Evolutionary conservation across 1,284 basidiomycete species (phyloP).

Genomic region (Naganishia albida): DNA sequence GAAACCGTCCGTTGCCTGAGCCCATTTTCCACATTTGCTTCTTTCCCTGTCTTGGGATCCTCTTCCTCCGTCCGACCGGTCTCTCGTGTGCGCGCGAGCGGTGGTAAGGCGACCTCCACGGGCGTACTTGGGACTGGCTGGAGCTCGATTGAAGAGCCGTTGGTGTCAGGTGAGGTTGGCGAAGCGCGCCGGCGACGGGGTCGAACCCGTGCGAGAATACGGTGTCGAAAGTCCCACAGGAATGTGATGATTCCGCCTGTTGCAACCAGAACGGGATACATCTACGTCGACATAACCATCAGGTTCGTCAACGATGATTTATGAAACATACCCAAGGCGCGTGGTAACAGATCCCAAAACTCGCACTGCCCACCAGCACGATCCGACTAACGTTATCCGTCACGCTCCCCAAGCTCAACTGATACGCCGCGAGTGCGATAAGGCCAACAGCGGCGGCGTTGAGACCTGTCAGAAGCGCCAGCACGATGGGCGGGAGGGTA

Average conservation of each 20-base stretch:
- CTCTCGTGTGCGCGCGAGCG: slow-evolving; percentile 8
- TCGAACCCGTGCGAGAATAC: background rate
- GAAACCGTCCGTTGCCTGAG: slow-evolving; percentile 8
- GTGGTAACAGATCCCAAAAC: slow-evolving; percentile 61
- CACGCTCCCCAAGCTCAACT: slow-evolving; percentile 58
- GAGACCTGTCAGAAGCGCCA: slow-evolving; percentile 61
- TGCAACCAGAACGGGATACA: slow-evolving; percentile 53
- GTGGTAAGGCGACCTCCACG: slow-evolving; percentile 5
- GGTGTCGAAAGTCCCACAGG: slow-evolving; percentile 45
- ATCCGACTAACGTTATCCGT: slow-evolving; percentile 60
- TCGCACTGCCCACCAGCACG: slow-evolving; percentile 56
- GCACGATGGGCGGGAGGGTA: slow-evolving; percentile 58
- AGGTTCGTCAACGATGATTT: background rate
- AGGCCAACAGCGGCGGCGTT: slow-evolving; percentile 64
- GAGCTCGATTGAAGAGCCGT: background rate
- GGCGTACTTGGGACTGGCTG: background rate
- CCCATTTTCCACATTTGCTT: background rate
- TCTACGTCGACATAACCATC: too few relatives aligned
- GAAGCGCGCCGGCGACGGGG: slow-evolving; percentile 6
- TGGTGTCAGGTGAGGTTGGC: background rate
- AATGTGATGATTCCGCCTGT: slow-evolving; percentile 48
- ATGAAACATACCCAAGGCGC: slow-evolving; percentile 49
- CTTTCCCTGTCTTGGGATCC: background rate
- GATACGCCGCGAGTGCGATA: slow-evolving; percentile 61
- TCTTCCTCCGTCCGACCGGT: background rate